Conservation (phyloP, 495 filamentous ascomycete genomes). For the Tuber melanosporum region DNA sequence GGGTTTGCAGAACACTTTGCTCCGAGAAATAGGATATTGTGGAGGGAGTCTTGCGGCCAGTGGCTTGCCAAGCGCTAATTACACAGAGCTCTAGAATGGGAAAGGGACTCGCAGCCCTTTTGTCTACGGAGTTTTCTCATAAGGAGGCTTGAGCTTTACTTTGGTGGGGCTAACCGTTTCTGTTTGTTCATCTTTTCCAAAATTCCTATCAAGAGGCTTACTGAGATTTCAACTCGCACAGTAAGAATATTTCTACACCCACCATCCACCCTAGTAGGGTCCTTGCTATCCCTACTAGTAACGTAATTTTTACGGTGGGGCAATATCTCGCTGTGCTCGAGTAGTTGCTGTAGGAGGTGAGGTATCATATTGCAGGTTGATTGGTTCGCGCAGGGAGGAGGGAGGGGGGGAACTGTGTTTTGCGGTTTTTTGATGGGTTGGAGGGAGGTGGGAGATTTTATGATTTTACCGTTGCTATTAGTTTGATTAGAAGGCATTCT, state of each 20-base stretch:
- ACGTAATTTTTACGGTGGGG: not conserved
- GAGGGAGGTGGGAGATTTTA: not conserved
- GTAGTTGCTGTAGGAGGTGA: not conserved
- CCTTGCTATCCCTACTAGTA: not conserved
- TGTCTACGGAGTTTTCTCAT: too few relatives aligned
- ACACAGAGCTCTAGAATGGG: too few relatives aligned
- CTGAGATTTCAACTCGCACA: not conserved
- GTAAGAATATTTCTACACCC: not conserved
- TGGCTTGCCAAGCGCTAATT: too few relatives aligned
- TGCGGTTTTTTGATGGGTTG: not conserved
- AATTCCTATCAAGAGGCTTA: too few relatives aligned
- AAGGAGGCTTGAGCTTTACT: not conserved
- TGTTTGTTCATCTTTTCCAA: not conserved
- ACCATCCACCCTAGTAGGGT: not conserved
- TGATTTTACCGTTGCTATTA: not conserved
- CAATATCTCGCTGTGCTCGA: not conserved
- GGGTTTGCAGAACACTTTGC: too few relatives aligned
- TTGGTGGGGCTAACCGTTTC: not conserved
- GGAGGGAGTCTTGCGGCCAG: too few relatives aligned
- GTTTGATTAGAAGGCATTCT: not conserved
- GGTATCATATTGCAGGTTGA: not conserved
- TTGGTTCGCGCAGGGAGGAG: not conserved
- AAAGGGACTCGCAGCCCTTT: too few relatives aligned
- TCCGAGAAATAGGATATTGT: too few relatives aligned
- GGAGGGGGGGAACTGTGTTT: not conserved